These are phyloP conservation scores for Fusarium acutatum DNA, from an alignment of 2,329 filamentous ascomycete species.

Conservation along the genomic window DNA sequence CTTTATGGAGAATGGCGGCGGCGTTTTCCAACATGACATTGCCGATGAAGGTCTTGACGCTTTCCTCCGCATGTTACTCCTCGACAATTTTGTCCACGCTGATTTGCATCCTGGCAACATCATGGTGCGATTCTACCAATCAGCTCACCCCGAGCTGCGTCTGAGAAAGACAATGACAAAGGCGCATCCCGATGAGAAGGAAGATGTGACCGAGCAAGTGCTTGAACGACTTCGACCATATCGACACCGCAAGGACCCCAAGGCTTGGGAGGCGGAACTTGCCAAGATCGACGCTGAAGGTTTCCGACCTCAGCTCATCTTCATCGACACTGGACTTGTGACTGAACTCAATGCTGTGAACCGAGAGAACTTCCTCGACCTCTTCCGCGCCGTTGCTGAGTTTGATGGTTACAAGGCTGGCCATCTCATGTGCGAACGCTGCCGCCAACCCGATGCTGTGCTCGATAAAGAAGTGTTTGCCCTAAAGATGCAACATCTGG, in stretches of 20 bases:
- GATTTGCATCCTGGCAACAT: conserved; percentile 98
- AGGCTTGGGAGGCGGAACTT: conserved; percentile 79
- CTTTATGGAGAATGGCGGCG: conserved; percentile 91
- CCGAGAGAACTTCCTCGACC: conserved; percentile 88
- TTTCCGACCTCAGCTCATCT: conserved; percentile 92
- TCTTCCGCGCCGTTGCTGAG: conserved; percentile 95
- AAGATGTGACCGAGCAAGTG: conserved; percentile 88
- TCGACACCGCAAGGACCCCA: conserved; percentile 66
- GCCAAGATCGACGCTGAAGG: conserved; percentile 83
- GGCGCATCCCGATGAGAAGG: conserved; percentile 57
- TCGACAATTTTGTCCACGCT: conserved; percentile 98
- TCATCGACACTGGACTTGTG: conserved; percentile 95
- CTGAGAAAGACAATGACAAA: conserved; percentile 42
- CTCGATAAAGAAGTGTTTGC: conserved; percentile 91
- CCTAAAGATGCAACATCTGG: conserved; percentile 95
- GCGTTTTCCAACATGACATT: conserved; percentile 92
- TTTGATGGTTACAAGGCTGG: conserved; percentile 97
- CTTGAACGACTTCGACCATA: conserved; percentile 81
- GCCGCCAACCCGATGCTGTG: conserved; percentile 89
- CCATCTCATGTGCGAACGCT: conserved; percentile 94
- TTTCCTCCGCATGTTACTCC: conserved; percentile 93
- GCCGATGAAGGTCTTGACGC: conserved; percentile 94
- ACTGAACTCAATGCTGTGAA: conserved; percentile 91
- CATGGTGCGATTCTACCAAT: conserved; percentile 98
- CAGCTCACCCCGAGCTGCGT: conserved; percentile 72